phyloP scores from a whole-genome alignment of 306 rosid genomes.

The Rosa persica region DNA sequence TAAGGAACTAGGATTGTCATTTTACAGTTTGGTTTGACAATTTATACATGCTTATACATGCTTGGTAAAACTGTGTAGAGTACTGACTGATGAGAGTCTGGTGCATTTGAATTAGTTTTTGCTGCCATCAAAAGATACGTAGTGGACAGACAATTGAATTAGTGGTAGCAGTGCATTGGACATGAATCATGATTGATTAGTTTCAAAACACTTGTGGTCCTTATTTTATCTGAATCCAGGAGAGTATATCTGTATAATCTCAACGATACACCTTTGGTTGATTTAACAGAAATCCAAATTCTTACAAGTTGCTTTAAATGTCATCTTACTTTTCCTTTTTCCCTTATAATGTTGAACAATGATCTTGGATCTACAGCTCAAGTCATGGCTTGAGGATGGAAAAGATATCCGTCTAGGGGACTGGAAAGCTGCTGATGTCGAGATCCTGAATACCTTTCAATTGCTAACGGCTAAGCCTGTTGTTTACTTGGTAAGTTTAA shows the following conservation, averaged over 20 bases:
- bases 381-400: slow-evolving; percentile 71
- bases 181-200: neutral
- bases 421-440: slow-evolving; percentile 94
- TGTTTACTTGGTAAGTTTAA: slow-evolving; percentile 74
- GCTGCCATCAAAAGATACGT: neutral
- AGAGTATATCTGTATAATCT: neutral
- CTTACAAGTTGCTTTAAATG: neutral
- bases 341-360: slow-evolving; percentile 12
- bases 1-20: neutral
- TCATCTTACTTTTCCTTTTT: slow-evolving; percentile 2
- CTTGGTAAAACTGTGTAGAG: neutral
- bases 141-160: neutral
- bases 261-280: neutral
- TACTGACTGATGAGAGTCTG: neutral
- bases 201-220: neutral
- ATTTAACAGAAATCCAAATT: neutral
- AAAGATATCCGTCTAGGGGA: slow-evolving; percentile 95
- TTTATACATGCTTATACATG: neutral
- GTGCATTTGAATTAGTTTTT: neutral
- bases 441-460: slow-evolving; percentile 87
- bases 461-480: slow-evolving; percentile 96
- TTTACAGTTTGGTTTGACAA: neutral
- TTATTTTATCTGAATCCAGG: too few relatives aligned
- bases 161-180: neutral
- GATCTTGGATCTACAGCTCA: slow-evolving; percentile 56